Percentiles rank a stretch among this genome's conserved stretches.
phyloP scores from a whole-genome alignment of 768 basidiomycete species.

The Trametopsis cervina region DNA sequence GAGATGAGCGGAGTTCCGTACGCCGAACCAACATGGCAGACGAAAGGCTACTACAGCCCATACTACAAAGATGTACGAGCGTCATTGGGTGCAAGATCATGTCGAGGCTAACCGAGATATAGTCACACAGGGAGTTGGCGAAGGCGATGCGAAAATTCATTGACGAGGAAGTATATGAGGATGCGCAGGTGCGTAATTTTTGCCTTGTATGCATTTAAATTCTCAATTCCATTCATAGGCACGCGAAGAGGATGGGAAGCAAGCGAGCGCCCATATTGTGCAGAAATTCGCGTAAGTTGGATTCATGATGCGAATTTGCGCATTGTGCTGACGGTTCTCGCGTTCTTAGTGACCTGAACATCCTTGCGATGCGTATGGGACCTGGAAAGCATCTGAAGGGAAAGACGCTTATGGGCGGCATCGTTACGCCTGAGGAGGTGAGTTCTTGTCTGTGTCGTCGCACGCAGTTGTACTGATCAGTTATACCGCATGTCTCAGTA shows the following conservation, averaged over 20 bases:
- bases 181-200: constrained; percentile 25
- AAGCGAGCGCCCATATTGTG: constrained; percentile 68
- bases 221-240: constrained; percentile 31
- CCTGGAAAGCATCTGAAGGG: constrained; percentile 87
- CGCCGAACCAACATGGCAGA: constrained; percentile 82
- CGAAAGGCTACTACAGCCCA: constrained; percentile 61
- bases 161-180: constrained; percentile 54
- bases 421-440: constrained; percentile 72
- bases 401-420: constrained; percentile 61
- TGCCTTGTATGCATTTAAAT: constrained; percentile 15
- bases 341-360: constrained; percentile 47
- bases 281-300: constrained; percentile 69
- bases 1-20: constrained; percentile 74
- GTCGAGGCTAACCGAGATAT: no score
- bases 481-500: constrained; percentile 35
- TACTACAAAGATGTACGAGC: constrained; percentile 70
- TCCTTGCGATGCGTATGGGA: constrained; percentile 90
- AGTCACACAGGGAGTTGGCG: constrained; percentile 62
- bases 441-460: constrained; percentile 15
- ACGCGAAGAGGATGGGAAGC: constrained; percentile 87
- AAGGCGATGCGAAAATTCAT: constrained; percentile 56
- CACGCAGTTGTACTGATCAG: neutral
- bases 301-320: neutral
- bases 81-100: neutral
- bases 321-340: neutral